Percentiles rank a stretch among this genome's conserved stretches.
phyloP scores from a whole-genome alignment of 2,329 filamentous ascomycete species.

The Paracamarosporium sp. region DNA sequence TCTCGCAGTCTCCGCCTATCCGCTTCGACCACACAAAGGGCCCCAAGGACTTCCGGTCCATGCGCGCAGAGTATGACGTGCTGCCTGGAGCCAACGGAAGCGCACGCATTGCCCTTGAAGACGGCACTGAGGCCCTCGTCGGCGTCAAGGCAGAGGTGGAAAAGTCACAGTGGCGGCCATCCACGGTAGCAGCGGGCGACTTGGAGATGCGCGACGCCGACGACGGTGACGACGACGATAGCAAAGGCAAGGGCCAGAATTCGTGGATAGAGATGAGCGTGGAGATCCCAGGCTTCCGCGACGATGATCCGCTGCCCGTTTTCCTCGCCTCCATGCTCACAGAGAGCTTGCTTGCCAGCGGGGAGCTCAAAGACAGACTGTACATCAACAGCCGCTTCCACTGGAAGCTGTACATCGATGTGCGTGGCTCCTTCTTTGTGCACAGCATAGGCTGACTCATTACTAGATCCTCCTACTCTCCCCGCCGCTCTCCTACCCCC shows the following conservation, averaged over 20 bases:
- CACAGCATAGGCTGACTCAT: conserved; percentile 7
- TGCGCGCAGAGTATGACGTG: conserved; percentile 89
- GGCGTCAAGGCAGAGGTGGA: conserved; percentile 96
- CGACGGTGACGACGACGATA: conserved; percentile 32
- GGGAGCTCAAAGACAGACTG: conserved; percentile 70
- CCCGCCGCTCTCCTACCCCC: conserved; percentile 89
- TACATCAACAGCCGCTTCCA: conserved; percentile 92
- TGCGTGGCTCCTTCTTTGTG: conserved; percentile 55
- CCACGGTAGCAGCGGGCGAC: conserved; percentile 39
- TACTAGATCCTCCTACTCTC: conserved; percentile 86
- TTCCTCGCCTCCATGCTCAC: conserved; percentile 88
- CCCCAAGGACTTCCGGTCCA: conserved; percentile 85
- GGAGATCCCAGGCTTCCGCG: conserved; percentile 87
- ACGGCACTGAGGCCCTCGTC: conserved; percentile 94
- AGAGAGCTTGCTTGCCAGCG: conserved; percentile 81
- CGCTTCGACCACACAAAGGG: conserved; percentile 71
- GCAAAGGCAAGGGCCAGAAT: conserved; percentile 58
- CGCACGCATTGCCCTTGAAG: conserved; percentile 90
- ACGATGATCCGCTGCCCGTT: conserved; percentile 88
- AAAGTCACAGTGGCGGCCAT: conserved; percentile 59
- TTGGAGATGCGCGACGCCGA: conserved; percentile 51
- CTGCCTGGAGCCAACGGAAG: conserved; percentile 90
- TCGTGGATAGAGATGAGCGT: conserved; percentile 89
- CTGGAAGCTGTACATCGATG: conserved; percentile 95
- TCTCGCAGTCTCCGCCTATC: conserved; percentile 81